A percentile compares a stretch with the other conserved stretches of the same genome.
phyloP scores from a whole-genome alignment of 306 rosid genomes.

The Herpetospermum pedunculosum region DNA sequence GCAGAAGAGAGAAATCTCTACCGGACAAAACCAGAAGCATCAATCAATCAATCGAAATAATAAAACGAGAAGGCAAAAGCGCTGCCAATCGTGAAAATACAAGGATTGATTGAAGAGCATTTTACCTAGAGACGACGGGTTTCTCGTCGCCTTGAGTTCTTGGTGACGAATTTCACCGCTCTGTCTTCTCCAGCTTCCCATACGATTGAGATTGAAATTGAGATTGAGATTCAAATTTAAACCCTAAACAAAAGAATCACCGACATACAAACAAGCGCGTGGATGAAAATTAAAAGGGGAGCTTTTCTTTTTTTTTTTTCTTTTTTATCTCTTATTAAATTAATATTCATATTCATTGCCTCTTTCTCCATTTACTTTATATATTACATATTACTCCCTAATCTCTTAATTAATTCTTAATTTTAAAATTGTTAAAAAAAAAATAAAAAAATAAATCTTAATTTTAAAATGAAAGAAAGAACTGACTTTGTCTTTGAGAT shows the following conservation, averaged over 20 bases:
- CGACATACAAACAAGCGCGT: not conserved
- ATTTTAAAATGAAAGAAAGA: too few species aligned
- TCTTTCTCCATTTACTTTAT: too few species aligned
- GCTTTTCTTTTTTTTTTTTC: too few species aligned
- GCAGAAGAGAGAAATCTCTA: not conserved
- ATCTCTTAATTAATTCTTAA: not conserved
- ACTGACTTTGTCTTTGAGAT: too few species aligned
- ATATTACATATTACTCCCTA: too few species aligned
- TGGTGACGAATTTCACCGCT: conserved; percentile 29
- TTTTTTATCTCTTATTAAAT: too few species aligned
- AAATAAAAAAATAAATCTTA: too few species aligned
- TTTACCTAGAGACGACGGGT: conserved; percentile 50
- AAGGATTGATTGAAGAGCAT: not conserved
- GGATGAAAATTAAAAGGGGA: not conserved
- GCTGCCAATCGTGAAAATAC: not conserved
- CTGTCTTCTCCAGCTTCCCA: conserved; percentile 58
- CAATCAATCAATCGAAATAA: too few species aligned
- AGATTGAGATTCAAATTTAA: too few species aligned
- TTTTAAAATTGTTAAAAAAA: too few species aligned
- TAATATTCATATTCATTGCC: too few species aligned
- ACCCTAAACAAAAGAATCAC: not conserved
- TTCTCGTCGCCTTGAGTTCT: conserved; percentile 22
- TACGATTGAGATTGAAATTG: conserved; percentile 1
- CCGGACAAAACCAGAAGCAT: not conserved
- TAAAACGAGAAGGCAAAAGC: too few species aligned